Conservation (phyloP, 495 filamentous ascomycete species). For the Filosporella fistucella region DNA sequence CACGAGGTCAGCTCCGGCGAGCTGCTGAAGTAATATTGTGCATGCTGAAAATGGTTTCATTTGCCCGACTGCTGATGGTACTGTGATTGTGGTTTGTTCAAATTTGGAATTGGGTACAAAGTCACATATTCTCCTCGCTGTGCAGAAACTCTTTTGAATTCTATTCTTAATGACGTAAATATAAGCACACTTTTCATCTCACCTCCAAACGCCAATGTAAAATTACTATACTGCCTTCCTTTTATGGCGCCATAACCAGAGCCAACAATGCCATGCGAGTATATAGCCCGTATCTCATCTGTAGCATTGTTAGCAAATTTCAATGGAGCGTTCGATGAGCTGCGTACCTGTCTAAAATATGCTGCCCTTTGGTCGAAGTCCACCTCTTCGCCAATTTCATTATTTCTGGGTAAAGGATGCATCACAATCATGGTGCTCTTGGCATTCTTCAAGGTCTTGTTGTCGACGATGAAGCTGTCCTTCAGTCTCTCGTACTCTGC, state of each 20-base stretch:
- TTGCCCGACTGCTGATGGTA: too few species aligned
- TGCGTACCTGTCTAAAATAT: conserved; percentile 96
- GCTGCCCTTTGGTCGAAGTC: conserved; percentile 96
- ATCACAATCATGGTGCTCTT: conserved; percentile 89
- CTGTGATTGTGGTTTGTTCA: too few species aligned
- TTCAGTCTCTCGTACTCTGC: conserved; percentile 81
- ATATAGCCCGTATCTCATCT: conserved; percentile 99
- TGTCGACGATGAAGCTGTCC: conserved; percentile 82
- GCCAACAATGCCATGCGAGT: conserved; percentile 96
- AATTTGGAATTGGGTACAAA: too few species aligned
- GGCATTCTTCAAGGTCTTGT: conserved; percentile 82
- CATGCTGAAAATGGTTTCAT: too few species aligned
- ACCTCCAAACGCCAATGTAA: too few species aligned
- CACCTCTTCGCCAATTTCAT: conserved; percentile 90
- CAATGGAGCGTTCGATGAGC: conserved; percentile 2
- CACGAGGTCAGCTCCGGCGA: too few species aligned
- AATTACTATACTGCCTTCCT: not conserved
- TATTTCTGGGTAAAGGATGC: conserved; percentile 91
- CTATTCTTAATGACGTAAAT: too few species aligned
- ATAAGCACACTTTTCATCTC: too few species aligned
- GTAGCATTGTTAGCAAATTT: conserved; percentile 32
- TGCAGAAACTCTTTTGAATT: too few species aligned
- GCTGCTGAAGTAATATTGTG: too few species aligned
- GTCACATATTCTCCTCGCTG: too few species aligned
- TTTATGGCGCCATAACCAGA: conserved; percentile 65